Base-by-base conservation (phyloP, 495 filamentous ascomycete species). In the Lophiotrema nucula region DNA sequence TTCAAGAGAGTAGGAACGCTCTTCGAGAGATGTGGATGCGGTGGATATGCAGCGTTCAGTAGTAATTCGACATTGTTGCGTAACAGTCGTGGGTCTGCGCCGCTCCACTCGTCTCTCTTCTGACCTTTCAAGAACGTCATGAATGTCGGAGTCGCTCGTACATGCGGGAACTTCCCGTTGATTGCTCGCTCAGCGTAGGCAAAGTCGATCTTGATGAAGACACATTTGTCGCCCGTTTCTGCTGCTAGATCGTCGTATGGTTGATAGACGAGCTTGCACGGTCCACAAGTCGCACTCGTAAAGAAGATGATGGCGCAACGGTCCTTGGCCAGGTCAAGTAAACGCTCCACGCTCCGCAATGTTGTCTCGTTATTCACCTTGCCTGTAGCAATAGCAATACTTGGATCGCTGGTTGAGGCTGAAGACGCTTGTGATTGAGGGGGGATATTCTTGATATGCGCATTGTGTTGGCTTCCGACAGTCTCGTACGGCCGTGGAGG, bases 261-360 rank as follows among this genome's bases (percentile, higher is more conserved):
- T 16, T 92, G 91, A 63, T 96, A 92, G 4, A 95, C 79, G 13
- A 81, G 72, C 71, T 85, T 90, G 79, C 92, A 97, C 2, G 92
- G 90, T 0, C 84, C 81, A 66, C 92, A 97, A 24, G 85, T 93
- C 2, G 88, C 78, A 10, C 88, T 92, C 1, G 92, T 97, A 72
- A 97, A 97, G 78, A 96, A 97, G 57, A 96, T 79, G 26, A 93
- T 83, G 3, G 89, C 88, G 60, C 88, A 91, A 1, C 84, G 80
- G 16, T 78, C 72, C 18, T 79, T 75, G 8, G 86, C 84, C 25
- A 74, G 72, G 1, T 73, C 67, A 4, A 96, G 72, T 10, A 86
- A 69, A 18, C 68, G 67, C 11, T 90, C 77, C 0, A 97, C 71
- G 39, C 88, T 81, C 2, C 67, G 63, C 5, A 88, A 66, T 38